Base-by-base conservation (phyloP, 805 yeast species). In the Blastobotrys chiropterorum region DNA sequence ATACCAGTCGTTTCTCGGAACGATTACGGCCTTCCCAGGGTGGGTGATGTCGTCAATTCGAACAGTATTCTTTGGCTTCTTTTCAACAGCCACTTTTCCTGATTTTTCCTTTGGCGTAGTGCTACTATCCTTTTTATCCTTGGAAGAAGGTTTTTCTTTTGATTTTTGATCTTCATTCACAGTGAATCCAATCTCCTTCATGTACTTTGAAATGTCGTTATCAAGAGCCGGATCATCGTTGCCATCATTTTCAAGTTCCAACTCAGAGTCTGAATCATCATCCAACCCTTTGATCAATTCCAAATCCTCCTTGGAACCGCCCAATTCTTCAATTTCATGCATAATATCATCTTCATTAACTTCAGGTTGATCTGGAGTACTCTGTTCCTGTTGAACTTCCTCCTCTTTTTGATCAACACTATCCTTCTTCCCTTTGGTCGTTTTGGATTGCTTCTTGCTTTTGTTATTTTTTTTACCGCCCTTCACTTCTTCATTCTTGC, bases 231-330 rank as follows among this genome's bases (percentile, higher is more conserved):
- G 65, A 42, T 47, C 54, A 3, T 46, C 53, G 11, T 52, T 44
- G 11, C 34, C 53, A 30, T 38, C 41, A 15, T 51, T 38, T 21
- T 53, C 63, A 13, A 76, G 59, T 48, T 68, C 74, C 38, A 48
- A 54, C 14, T 63, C 67, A 13, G 63, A 59, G 6, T 59, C 67
- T 15, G 54, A 49, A 31, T 62, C 65, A 50, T 69, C 68, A 50
- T 70, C 79, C 2, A 85, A 59, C 14, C 76, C 85, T 34, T 76
- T 75, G 11, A 90, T 59, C 48, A 90, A 68, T 44, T 78, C 76
- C 45, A 90, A 64, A 66, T 90, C 97, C 19, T 82, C 90, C 59
- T 86, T 94, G 14, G 88, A 77, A 17, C 97, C 98, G 34, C 97
- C 97, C 26, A 90, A 70, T 19, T 46, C 43, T 47, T 54, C 59